Base-by-base conservation (phyloP, 441 rosid genomes). In the Erysimum cheiri region DNA sequence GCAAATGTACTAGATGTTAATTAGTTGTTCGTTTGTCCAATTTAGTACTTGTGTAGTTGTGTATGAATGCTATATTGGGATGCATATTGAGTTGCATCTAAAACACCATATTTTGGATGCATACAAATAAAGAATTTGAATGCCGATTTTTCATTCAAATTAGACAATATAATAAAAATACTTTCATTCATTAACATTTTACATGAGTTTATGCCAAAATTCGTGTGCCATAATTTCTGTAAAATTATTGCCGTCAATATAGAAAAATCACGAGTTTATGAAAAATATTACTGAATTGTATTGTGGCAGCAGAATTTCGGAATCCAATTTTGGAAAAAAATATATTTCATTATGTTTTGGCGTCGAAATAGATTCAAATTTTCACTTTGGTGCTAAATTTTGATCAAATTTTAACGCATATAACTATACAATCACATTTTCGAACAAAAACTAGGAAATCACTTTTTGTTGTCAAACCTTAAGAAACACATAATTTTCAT, bases 1-100 rank as follows among this genome's bases (percentile, higher is more conserved):
- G 37, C 19, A 29, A 53, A n/a, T 52, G 57, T 53, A 52, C 35
- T 52, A 28, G 6, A 13, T 52, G 36, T 12, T 40, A 19, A 19
- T 19, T 19, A 22, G n/a, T 50, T 50, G 29, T 32, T 54, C 33
- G 22, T 36, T 54, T 31, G 24, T 54, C 60, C 39, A 54, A 32
- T 54, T 14, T 31, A 14, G 13, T n/a, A 55, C 2, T 31, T 8
- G 43, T 31, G 13, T n/a, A 55, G 1, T 31, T 8, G 43, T 31
- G 4, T 54, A 31, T 32, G 39, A 29, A 14, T 55, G 39, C 39
- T 22, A 22, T 22, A 22, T 22, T 19, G 22, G 22, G 22, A 28
- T 53, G 11, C 4, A 32, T 24, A 14, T 55, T 32, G 8, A 32
- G 0, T 8, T 32, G 24, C 60, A 14, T 4, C 6, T 9, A 14